Percentiles rank a stretch among this genome's conserved stretches.
Conservation (phyloP, 1,284 basidiomycete genomes). For the Neonothopanus nambi region DNA sequence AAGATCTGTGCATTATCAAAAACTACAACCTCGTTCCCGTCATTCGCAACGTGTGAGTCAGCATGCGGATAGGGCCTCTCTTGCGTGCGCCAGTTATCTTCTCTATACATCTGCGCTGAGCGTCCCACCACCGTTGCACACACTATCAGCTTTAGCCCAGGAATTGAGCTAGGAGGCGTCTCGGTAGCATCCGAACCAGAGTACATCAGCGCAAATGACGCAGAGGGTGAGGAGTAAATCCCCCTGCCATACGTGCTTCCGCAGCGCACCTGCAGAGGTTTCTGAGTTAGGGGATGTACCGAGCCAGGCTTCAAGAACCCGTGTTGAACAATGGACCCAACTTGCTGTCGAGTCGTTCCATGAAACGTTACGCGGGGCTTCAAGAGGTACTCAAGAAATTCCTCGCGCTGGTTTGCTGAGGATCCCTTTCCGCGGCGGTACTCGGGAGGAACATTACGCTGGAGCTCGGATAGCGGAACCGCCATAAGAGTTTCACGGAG, state of each 20-base stretch:
- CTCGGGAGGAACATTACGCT: constrained; percentile 7
- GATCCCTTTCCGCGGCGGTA: neutral
- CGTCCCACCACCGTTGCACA: constrained; percentile 16
- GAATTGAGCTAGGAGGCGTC: constrained; percentile 8
- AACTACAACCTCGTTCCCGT: constrained; percentile 13
- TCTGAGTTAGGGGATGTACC: constrained; percentile 6
- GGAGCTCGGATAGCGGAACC: neutral
- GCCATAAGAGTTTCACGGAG: constrained; percentile 6
- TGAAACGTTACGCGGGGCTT: constrained; percentile 12
- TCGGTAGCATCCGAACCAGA: constrained; percentile 5
- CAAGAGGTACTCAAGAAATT: constrained; percentile 8
- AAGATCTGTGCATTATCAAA: constrained; percentile 18
- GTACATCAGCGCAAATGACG: constrained; percentile 9
- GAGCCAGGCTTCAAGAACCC: constrained; percentile 13
- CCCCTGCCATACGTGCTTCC: constrained; percentile 15
- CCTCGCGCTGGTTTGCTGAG: neutral
- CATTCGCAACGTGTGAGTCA: constrained; percentile 14
- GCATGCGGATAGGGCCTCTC: constrained; percentile 4
- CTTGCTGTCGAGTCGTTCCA: constrained; percentile 4
- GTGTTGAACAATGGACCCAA: constrained; percentile 14
- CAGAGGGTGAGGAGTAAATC: constrained; percentile 12
- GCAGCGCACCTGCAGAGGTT: constrained; percentile 10
- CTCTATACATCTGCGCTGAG: constrained; percentile 1
- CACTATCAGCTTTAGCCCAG: constrained; percentile 14
- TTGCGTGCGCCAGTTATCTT: constrained; percentile 13